Percentiles rank a stretch among this genome's conserved stretches.
Conservation (phyloP, 148 eudicot species). For the Heliosperma pusillum region DNA sequence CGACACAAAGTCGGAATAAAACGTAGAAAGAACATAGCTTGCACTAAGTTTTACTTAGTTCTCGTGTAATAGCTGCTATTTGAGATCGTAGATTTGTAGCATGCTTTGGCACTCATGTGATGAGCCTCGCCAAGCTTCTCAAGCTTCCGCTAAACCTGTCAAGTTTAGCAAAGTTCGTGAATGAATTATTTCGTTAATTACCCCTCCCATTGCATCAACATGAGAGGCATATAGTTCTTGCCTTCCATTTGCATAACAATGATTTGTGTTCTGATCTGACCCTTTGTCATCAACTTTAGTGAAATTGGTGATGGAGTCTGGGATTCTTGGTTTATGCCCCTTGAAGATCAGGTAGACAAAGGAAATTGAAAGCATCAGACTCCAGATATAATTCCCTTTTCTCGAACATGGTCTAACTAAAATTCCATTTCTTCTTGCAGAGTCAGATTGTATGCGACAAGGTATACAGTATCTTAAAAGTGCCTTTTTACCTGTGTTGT, state of each 20-base stretch:
- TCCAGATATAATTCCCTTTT: not conserved
- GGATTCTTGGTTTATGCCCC: conserved; percentile 95
- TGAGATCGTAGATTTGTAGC: no score
- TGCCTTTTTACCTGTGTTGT: not conserved
- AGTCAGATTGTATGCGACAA: conserved; percentile 65
- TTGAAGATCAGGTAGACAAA: conserved; percentile 59
- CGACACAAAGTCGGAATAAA: not conserved
- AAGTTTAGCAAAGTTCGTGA: not conserved
- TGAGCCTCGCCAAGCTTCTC: not conserved
- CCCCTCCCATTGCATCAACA: not conserved
- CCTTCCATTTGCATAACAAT: not conserved
- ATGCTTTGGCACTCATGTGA: no score
- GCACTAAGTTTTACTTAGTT: no score
- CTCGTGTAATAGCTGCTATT: no score
- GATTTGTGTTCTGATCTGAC: conserved; percentile 17
- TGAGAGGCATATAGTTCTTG: not conserved
- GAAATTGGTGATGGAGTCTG: conserved; percentile 85
- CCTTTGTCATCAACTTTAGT: conserved; percentile 30
- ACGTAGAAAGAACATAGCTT: no score
- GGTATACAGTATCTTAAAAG: conserved; percentile 37
- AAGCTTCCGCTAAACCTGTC: not conserved
- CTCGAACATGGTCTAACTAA: conserved; percentile 5
- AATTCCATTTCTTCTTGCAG: conserved; percentile 39
- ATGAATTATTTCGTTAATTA: not conserved
- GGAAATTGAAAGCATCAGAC: not conserved